Evolutionary conservation across 768 basidiomycete species (phyloP), one percentile per base, ranked within the genome.

Genomic region (Lentinula guzmanii): DNA sequence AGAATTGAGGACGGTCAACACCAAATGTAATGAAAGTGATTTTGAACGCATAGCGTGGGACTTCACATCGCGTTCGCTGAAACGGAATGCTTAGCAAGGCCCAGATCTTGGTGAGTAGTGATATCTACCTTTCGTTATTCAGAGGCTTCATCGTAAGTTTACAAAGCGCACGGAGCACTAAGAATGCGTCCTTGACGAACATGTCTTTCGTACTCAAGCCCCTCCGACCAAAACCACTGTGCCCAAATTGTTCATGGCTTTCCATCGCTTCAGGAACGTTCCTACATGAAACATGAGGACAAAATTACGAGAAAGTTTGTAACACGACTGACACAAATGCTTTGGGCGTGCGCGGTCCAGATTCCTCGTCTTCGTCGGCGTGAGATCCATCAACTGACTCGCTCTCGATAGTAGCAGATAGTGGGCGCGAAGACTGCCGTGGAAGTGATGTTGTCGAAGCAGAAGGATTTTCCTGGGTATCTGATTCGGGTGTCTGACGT

Each of bases 21-120:
- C 90, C 50, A 99, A 86, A 71, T 98, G 95, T 52, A 99, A 81
- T 0, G 97, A 95, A 24, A 99, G 82, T 37, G 98, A 76, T 70
- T 98, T 98, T 18, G 94, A 96, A 21, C 97, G 87, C 95, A 98
- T 98, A 6, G 93, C 91, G 67, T 97, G 95, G 8, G 96, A 97
- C 69, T 91, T 95, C 53, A 92, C 77, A 72, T 98, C 97, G n/a
- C 91, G 87, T 72, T 98, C 97, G 68, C 95, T 95, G 65, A 18
- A 61, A 62, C 41, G 21, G 1, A 37, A 28, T 34, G 39, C 28
- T 59, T 13, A 62, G 35, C n/a, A 8, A 53, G 15, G 15, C 7
- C 11, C 34, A 21, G 21, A 21, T 45, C 4, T 11, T 10, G 13
- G 59, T 13, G 15, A n/a, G 28, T 5, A 35, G 10, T 3, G 62